Conservation (phyloP, 345 rosid species). For the Adansonia digitata region DNA sequence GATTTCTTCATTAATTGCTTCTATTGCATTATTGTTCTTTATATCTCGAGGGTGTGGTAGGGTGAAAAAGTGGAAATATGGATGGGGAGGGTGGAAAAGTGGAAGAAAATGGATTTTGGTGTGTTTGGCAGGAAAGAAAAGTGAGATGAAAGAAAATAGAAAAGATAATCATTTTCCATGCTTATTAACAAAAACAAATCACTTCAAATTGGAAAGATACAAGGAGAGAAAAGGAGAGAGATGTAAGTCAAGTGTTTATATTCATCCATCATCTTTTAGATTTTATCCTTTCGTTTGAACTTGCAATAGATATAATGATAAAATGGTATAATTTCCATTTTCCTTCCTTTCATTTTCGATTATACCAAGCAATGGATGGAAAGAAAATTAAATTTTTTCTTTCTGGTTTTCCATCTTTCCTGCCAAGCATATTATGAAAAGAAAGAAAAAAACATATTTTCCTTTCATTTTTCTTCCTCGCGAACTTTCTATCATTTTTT, state of each 20-base stretch:
- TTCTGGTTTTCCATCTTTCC: neutral
- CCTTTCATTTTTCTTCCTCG: neutral
- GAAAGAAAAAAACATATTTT: neutral
- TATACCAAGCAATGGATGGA: neutral
- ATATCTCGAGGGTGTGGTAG: neutral
- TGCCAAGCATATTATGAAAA: neutral
- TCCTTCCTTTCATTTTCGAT: neutral
- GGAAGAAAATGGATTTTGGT: too few relatives aligned
- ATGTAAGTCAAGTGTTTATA: too few relatives aligned
- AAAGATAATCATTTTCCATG: too few relatives aligned
- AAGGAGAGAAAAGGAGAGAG: too few relatives aligned
- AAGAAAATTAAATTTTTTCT: neutral
- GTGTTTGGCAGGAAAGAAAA: too few relatives aligned
- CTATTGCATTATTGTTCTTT: neutral
- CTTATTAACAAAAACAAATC: too few relatives aligned
- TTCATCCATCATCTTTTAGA: neutral
- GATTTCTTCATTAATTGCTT: neutral
- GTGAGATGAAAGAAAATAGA: too few relatives aligned
- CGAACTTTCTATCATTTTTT: neutral
- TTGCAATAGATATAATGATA: neutral
- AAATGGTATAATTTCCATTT: neutral
- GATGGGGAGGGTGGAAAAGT: too few relatives aligned
- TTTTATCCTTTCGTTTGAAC: neutral
- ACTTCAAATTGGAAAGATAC: too few relatives aligned
- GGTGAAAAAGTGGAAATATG: too few relatives aligned